Base-by-base conservation (phyloP, 2,329 filamentous ascomycete species). In the Colletotrichum acutatum region DNA sequence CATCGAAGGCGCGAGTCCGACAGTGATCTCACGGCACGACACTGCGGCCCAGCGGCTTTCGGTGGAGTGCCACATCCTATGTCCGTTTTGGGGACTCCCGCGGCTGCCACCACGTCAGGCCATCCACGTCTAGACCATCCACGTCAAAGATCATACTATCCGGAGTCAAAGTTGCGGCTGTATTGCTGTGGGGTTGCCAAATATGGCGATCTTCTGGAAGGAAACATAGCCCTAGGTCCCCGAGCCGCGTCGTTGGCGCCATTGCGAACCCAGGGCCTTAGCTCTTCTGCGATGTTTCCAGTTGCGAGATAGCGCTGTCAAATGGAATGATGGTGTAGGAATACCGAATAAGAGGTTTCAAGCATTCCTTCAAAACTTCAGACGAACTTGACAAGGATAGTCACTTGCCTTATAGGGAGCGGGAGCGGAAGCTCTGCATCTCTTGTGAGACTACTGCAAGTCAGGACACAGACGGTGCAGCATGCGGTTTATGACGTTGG, bases 281-380 rank as follows among this genome's bases (percentile, higher is more conserved):
- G 63, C 56, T 61, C 59, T 52, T 59, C 56, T n/a, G 42, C 19
- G 24, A 54, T 66, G 30, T 71, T 66, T 66, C 56, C 16, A 14
- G 28, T 46, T 28, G 5, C 54, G 24, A 66, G 22, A 24, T 12
- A 12, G 3, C 16, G n/a, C 46, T 54, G 32, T 24, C 24, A 56
- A 34, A n/a, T 42, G 4, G 28, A 19, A 42, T 19, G 7, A 8
- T 8, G 61, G 26, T 26, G n/a, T 34, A 5, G 19, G 28, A 26
- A 1, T 49, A 6, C 46, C 56, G 63, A 66, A 67, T 28, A 56
- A 67, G 26, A 61, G 8, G 62, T 71, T 71, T 71, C 63, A 67
- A 63, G 19, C 24, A 26, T 11, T n/a, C n/a, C 32, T 61, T 19
- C 7, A 12, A 30, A 16, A 59, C 37, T 60, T 67, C 62, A 42